These are phyloP conservation scores for Aspergillus brasiliensis DNA, from an alignment of 2,329 filamentous ascomycete genomes.

Conservation along the genomic window DNA sequence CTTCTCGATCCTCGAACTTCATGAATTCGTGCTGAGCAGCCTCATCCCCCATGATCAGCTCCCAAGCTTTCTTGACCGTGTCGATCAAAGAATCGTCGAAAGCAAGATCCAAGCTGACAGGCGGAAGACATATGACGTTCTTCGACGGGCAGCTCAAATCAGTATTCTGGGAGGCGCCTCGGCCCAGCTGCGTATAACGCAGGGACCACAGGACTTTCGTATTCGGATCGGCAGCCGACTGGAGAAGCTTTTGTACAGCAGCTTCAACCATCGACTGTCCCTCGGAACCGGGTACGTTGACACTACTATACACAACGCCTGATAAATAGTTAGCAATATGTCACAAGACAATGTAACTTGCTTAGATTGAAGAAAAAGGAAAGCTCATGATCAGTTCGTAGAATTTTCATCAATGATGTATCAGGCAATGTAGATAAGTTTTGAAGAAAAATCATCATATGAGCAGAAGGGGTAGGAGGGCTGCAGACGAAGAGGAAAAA, in stretches of 20 bases:
- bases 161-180: conserved; percentile 17
- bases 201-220: conserved; percentile 55
- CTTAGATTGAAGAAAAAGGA: conserved; percentile 10
- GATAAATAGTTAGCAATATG: conserved; percentile 38
- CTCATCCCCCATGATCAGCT: conserved; percentile 58
- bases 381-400: conserved; percentile 72
- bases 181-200: conserved; percentile 53
- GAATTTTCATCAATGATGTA: conserved; percentile 82
- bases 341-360: conserved; percentile 22
- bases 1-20: conserved; percentile 75
- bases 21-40: conserved; percentile 65
- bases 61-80: conserved; percentile 71
- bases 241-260: conserved; percentile 47
- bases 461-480: conserved; percentile 36
- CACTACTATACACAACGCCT: conserved; percentile 63
- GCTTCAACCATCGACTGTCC: conserved; percentile 45
- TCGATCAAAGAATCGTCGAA: conserved; percentile 73
- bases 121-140: conserved; percentile 59
- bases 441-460: conserved; percentile 75
- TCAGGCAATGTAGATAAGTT: conserved; percentile 99
- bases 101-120: conserved; percentile 64
- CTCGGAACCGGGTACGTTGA: conserved; percentile 38
- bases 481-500: conserved; percentile 16
- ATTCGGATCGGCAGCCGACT: conserved; percentile 27
- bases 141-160: conserved; percentile 34